Conservation (phyloP, 129 eudicot species). For the Centella asiatica region DNA sequence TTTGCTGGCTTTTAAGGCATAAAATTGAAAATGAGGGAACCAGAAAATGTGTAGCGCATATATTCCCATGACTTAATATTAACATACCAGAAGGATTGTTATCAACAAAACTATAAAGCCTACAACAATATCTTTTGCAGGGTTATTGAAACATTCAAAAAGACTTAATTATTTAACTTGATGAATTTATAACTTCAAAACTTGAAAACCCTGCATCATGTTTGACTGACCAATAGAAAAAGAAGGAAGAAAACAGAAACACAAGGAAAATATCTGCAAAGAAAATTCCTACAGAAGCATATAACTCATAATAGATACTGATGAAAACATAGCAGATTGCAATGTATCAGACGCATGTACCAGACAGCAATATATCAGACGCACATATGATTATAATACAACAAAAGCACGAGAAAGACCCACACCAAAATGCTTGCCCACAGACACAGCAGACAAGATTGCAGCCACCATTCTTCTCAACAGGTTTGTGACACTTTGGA, state of each 20-base stretch:
- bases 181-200: too few species aligned
- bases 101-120: neutral
- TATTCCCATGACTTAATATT: too few species aligned
- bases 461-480: slow-evolving; percentile 98
- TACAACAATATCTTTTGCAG: too few species aligned
- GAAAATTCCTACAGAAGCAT: neutral
- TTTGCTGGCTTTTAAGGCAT: too few species aligned
- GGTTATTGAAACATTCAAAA: too few species aligned
- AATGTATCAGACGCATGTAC: neutral
- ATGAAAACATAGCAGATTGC: too few species aligned
- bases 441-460: slow-evolving; percentile 89
- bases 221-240: neutral
- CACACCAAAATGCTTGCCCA: slow-evolving; percentile 95
- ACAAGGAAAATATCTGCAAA: neutral
- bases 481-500: slow-evolving; percentile 95
- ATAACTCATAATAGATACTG: neutral
- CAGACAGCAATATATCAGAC: neutral
- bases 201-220: too few species aligned
- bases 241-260: neutral
- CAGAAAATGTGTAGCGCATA: too few species aligned
- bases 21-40: too few species aligned
- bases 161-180: too few species aligned
- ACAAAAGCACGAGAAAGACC: slow-evolving; percentile 3
- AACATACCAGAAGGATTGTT: too few species aligned
- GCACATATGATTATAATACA: neutral